These are phyloP conservation scores for Viola pubescens DNA, from an alignment of 441 rosid species.

Conservation along the genomic window DNA sequence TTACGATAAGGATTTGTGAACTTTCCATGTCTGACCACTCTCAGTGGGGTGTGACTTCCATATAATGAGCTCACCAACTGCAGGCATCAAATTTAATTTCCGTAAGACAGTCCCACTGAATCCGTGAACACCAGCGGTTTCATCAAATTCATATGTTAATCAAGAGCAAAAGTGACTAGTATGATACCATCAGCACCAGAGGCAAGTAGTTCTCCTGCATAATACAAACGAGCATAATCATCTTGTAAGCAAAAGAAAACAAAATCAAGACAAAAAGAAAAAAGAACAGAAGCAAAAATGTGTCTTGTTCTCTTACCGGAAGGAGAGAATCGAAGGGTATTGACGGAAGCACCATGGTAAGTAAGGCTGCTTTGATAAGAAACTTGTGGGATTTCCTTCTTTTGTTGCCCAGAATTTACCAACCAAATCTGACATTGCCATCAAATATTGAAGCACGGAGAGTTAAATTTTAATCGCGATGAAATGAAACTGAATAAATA, in stretches of 20 bases:
- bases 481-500: not conserved
- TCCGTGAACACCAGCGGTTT: not conserved
- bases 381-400: constrained; percentile 58
- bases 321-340: constrained; percentile 71
- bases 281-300: not conserved
- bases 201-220: constrained; percentile 82
- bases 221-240: constrained; percentile 1
- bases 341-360: constrained; percentile 76
- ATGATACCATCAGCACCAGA: constrained; percentile 94
- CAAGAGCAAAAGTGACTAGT: not conserved
- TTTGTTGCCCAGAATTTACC: constrained; percentile 42
- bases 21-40: constrained; percentile 78
- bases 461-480: not conserved
- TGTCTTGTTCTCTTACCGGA: constrained; percentile 43
- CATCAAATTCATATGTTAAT: not conserved
- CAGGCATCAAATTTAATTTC: constrained; percentile 9
- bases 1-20: constrained; percentile 65
- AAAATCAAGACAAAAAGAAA: not conserved
- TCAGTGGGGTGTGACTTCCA: constrained; percentile 74
- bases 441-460: not conserved
- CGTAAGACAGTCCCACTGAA: constrained; percentile 4
- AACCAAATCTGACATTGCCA: constrained; percentile 50
- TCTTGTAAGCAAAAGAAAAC: constrained; percentile 7
- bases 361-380: constrained; percentile 66
- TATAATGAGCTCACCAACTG: constrained; percentile 81